These are phyloP conservation scores for Ceratobasidium sp. DNA, from an alignment of 1,284 basidiomycete genomes.

Conservation along the genomic window DNA sequence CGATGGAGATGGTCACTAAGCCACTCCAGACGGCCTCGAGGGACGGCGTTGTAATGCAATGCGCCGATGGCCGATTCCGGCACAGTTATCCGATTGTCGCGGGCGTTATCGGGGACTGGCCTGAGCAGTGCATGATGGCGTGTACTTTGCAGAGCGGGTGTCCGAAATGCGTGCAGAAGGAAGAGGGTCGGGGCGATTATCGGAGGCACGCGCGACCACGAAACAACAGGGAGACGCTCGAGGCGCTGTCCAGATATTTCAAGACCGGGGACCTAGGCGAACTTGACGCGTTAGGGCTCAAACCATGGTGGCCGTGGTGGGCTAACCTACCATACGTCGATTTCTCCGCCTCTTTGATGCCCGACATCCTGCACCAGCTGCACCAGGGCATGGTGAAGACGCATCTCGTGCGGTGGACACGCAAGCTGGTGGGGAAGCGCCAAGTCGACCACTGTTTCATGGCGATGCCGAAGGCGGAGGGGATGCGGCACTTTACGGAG, in stretches of 20 bases:
- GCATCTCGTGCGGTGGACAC: constrained; percentile 50
- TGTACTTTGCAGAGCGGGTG: constrained; percentile 39
- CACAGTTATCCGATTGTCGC: constrained; percentile 45
- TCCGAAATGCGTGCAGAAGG: not conserved
- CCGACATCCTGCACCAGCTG: constrained; percentile 54
- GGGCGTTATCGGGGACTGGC: constrained; percentile 48
- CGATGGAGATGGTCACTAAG: constrained; percentile 4
- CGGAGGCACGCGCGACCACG: no score
- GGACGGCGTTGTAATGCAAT: constrained; percentile 45
- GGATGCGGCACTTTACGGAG: constrained; percentile 30
- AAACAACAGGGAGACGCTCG: not conserved
- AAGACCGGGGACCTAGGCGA: not conserved
- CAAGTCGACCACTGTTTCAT: constrained; percentile 37
- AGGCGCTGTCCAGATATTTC: not conserved
- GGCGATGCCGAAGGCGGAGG: constrained; percentile 9
- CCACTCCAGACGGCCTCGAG: constrained; percentile 45
- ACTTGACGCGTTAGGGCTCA: not conserved
- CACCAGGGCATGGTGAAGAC: constrained; percentile 54
- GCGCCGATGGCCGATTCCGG: constrained; percentile 44
- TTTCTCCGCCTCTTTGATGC: constrained; percentile 51
- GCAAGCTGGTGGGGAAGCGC: constrained; percentile 44
- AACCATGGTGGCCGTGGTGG: constrained; percentile 51
- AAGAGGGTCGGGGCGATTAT: constrained; percentile 21
- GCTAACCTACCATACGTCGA: constrained; percentile 49
- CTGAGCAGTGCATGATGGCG: constrained; percentile 48